phyloP scores from a whole-genome alignment of 2,329 filamentous ascomycete species.

The Cytospora leucostoma region DNA sequence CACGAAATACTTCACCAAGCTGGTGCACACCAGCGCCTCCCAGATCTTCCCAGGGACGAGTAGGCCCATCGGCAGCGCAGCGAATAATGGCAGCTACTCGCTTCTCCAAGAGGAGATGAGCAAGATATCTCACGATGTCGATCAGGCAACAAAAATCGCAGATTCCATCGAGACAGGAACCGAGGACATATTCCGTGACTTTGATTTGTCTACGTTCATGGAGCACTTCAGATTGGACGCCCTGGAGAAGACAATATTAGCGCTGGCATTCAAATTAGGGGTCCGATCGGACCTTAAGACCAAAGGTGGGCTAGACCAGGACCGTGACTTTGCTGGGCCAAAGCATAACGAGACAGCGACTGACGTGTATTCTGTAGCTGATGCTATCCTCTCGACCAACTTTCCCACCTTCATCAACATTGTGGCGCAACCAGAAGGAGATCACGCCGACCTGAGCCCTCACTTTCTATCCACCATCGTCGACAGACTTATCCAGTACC shows the following conservation, averaged over 20 bases:
- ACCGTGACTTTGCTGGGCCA: background rate
- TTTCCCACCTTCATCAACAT: constrained; percentile 76
- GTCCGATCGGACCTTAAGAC: constrained; percentile 78
- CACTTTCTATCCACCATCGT: constrained; percentile 77
- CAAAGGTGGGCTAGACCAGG: constrained; percentile 67
- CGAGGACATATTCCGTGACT: constrained; percentile 92
- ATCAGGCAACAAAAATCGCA: constrained; percentile 87
- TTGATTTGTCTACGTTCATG: constrained; percentile 93
- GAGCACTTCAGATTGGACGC: constrained; percentile 94
- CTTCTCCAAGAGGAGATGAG: constrained; percentile 81
- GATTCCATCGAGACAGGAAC: constrained; percentile 89
- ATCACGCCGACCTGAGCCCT: constrained; percentile 66
- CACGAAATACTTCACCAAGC: constrained; percentile 89
- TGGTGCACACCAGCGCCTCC: constrained; percentile 86
- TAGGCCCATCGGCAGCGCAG: constrained; percentile 62
- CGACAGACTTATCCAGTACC: constrained; percentile 84
- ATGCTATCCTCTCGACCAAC: constrained; percentile 84
- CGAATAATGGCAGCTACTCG: constrained; percentile 74
- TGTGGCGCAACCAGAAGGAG: constrained; percentile 65
- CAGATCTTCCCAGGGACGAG: constrained; percentile 85
- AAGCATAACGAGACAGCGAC: background rate
- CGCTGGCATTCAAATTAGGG: constrained; percentile 84
- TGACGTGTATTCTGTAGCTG: constrained; percentile 56
- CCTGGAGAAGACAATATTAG: constrained; percentile 82
- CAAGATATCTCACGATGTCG: constrained; percentile 77